Evolutionary conservation across 2,329 filamentous ascomycete species (phyloP), one percentile per base, ranked within the genome.

Genomic region (Colletotrichum eleusines): DNA sequence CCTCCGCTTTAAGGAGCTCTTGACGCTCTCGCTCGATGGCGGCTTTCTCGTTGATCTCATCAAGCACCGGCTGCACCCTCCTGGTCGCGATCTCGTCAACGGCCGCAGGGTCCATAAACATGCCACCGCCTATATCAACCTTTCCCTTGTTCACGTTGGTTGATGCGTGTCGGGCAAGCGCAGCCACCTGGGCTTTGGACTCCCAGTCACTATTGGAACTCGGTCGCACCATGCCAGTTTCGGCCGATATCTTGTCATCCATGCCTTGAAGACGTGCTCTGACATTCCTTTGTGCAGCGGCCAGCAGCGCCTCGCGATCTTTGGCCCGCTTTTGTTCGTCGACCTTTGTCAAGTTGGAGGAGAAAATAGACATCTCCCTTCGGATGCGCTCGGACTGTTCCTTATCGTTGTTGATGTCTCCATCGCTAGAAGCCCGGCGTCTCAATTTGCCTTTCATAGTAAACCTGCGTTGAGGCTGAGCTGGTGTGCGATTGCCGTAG

Each of bases 241-340:
- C 88, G 18, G 88, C 86, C 74, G 91, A 94, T 16, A 97, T 88
- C 76, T 90, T 91, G 78, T 95, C 90, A 71, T 98, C 95, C 85
- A 98, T 94, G 50, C 87, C 88, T 72, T 92, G 89, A 74, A 98
- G 87, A 51, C 89, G 89, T 26, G 90, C 90, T 74, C 91, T 90
- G n/a, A 98, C 95, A 74, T 97, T 97, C 54, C 92, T 90, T 77
- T 95, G 92, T 1, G 95, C 95, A 3, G 90, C 90, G 12, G 92
- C 92, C 73, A 97, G 84, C 1, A 98, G 83, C 1, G 88, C 85
- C 65, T 92, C 91, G 16, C 94, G 91, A 75, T 97, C 95, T 53
- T 88, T 86, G 69, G 91, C 86, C 51, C 92, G 88, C 80, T 95
- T 95, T 76, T 91, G 89, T 65, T 87, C 86, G 75, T 96, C 93